Conservation (phyloP, 2,329 filamentous ascomycete species). For the Pseudogymnoascus sp. region DNA sequence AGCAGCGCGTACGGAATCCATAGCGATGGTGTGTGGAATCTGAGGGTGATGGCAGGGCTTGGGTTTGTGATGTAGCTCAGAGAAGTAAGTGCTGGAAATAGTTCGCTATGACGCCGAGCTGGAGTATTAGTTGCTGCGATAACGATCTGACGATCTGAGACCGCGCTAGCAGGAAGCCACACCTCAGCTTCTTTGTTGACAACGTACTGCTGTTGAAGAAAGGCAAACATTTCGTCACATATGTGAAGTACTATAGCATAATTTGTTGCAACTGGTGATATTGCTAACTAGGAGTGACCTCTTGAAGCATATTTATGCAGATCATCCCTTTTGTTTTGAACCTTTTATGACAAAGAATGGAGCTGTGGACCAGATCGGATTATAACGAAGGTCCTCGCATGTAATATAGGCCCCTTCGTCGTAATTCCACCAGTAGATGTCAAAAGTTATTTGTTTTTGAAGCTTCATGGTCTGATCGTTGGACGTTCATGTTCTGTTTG, state of each 20-base stretch:
- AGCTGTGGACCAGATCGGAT: background rate
- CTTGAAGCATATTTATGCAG: background rate
- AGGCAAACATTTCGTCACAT: background rate
- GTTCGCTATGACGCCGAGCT: background rate
- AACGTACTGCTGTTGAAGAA: background rate
- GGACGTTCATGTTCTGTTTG: background rate
- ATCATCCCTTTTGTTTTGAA: background rate
- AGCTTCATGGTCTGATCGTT: background rate
- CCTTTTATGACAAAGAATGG: background rate
- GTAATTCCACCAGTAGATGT: background rate
- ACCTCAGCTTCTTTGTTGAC: background rate
- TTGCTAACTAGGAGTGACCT: background rate
- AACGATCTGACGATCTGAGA: background rate
- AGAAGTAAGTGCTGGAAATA: background rate
- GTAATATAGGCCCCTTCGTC: background rate
- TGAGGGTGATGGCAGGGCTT: background rate
- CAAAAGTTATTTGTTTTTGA: background rate
- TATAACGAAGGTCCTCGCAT: background rate
- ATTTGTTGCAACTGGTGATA: background rate
- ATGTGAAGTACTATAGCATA: background rate
- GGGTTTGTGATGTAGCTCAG: background rate
- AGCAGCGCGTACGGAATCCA: slow-evolving; percentile 4
- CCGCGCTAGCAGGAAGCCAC: background rate
- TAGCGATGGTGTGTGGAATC: background rate
- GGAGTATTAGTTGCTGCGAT: background rate